These are phyloP conservation scores for Ampelomyces quisqualis DNA, from an alignment of 2,329 filamentous ascomycete genomes.

Conservation along the genomic window DNA sequence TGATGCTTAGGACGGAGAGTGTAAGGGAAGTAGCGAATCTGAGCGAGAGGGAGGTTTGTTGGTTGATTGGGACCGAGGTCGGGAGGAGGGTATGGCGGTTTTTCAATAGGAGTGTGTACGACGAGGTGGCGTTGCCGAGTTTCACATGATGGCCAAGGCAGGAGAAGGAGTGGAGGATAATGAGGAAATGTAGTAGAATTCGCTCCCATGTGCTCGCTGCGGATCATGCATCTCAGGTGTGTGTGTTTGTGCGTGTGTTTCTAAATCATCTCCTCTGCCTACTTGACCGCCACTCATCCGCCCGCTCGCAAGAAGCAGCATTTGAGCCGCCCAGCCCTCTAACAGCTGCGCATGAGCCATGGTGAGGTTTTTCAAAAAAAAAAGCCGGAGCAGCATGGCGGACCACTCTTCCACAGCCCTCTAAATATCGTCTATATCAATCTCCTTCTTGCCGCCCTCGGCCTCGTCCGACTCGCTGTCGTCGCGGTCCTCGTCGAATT, in stretches of 20 bases:
- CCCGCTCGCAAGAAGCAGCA: constrained; percentile 44
- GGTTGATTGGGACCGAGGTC: constrained; percentile 74
- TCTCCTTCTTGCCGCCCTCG: constrained; percentile 71
- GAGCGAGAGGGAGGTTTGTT: constrained; percentile 68
- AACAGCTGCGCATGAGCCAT: constrained; percentile 19
- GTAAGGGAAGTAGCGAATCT: constrained; percentile 85
- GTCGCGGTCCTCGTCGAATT: constrained; percentile 90
- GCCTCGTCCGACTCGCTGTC: constrained; percentile 56
- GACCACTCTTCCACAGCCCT: constrained; percentile 16
- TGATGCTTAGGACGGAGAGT: constrained; percentile 73
- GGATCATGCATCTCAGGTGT: not conserved
- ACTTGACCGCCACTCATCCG: constrained; percentile 25
- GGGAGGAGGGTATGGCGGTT: constrained; percentile 77
- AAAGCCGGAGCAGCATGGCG: constrained; percentile 42
- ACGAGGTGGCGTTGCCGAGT: constrained; percentile 29
- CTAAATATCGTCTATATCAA: constrained; percentile 94
- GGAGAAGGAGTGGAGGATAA: not conserved
- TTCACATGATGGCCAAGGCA: constrained; percentile 10
- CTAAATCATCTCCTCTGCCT: not conserved
- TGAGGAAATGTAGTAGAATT: not conserved
- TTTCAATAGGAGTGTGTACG: constrained; percentile 65
- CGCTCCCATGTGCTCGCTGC: not conserved
- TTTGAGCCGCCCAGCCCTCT: constrained; percentile 39
- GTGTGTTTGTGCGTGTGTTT: constrained; percentile 1
- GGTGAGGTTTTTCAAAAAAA: no score